Evolutionary conservation across 805 yeast species (phyloP), one percentile per base, ranked within the genome.

Genomic region (Scheffersomyces spartinae): DNA sequence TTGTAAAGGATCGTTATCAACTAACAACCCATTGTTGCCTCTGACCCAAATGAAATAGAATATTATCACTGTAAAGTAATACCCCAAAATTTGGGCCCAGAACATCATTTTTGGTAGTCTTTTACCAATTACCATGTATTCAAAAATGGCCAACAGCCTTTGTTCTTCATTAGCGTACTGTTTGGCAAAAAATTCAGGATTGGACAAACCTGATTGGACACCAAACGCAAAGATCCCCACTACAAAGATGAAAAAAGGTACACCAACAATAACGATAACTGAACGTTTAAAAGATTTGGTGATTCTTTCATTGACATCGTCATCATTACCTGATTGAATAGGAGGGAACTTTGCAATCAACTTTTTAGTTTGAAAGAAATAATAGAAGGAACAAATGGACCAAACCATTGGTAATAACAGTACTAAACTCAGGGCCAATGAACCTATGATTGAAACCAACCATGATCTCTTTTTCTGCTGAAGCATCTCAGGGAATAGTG

Each of bases 31-130:
- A 29, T 40, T 39, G 30, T 49, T 50, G 19, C 43, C 45, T 24
- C 36, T 48, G 20, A 50, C 39, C 58, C 57, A 52, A 24, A 49
- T 43, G 26, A 30, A 35, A 30, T 40, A 52, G 9, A 50, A 20
- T 15, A 31, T 12, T 18, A 13, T 12, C 14, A 13, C 23, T 16
- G 13, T 15, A 15, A 16, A 26, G 15, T 8, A 13, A 25, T 16
- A n/a, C 31, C 26, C 13, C 11, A 7, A 12, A 26, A 3, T 6
- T 16, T n/a, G n/a, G 14, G 17, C 10, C 29, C 29, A 26, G 9
- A 14, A 18, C 17, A 17, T 21, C 5, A n/a, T n/a, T n/a, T n/a
- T n/a, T n/a, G n/a, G n/a, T n/a, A n/a, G n/a, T n/a, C n/a, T n/a
- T n/a, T n/a, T 4, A 11, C 5, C 6, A 21, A 21, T 10, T 8